phyloP scores from a whole-genome alignment of 2,329 filamentous ascomycete genomes.

The Aspergillus sp. region DNA sequence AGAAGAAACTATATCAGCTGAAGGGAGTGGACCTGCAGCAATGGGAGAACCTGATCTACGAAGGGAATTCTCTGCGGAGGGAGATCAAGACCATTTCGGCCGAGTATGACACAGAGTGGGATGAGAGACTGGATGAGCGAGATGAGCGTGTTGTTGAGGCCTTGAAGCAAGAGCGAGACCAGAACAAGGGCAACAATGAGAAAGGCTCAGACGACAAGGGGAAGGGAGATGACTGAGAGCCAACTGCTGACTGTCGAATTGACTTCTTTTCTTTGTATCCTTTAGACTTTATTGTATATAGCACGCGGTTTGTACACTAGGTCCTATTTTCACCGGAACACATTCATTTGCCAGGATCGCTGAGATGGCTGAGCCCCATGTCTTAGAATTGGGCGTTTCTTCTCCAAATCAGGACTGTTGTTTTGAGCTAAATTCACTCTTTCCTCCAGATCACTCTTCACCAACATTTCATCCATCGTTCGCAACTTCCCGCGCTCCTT shows the following conservation, averaged over 20 bases:
- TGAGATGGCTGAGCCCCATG: not conserved
- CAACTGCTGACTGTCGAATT: not conserved
- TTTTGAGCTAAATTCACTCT: not conserved
- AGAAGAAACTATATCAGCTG: constrained; percentile 71
- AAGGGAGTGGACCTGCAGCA: constrained; percentile 72
- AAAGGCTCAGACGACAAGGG: constrained; percentile 27
- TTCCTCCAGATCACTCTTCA: not conserved
- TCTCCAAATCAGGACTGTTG: not conserved
- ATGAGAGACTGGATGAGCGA: constrained; percentile 72
- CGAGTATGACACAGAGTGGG: constrained; percentile 90
- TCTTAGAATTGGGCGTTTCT: not conserved
- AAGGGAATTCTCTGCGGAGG: constrained; percentile 71
- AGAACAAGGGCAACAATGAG: constrained; percentile 31
- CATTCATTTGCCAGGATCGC: not conserved
- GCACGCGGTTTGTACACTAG: not conserved
- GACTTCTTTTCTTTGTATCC: constrained; percentile 1
- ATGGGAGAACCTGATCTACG: constrained; percentile 78
- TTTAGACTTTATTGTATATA: constrained; percentile 1
- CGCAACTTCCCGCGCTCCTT: not conserved
- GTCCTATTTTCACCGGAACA: not conserved
- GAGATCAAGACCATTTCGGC: constrained; percentile 79
- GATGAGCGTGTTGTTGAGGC: constrained; percentile 59
- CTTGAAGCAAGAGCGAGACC: constrained; percentile 49
- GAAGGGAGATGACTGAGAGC: constrained; percentile 27
- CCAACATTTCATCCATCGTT: not conserved